Evolutionary conservation across 345 rosid genomes (phyloP), one percentile per base, ranked within the genome.

Genomic region (Brassica rapa): DNA sequence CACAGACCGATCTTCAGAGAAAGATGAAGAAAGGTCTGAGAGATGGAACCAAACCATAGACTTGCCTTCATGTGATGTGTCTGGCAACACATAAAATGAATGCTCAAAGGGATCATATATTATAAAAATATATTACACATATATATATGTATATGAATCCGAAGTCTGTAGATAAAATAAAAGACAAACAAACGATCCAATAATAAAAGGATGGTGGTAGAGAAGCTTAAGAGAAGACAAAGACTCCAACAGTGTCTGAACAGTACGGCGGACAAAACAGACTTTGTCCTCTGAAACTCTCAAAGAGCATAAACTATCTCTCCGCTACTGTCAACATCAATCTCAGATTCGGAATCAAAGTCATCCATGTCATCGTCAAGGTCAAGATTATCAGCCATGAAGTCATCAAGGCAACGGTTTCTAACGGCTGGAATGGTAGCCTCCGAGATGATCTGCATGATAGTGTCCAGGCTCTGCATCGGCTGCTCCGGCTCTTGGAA

Each of bases 391-490:
- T 88, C 97, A 0, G 81, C 51, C 82, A 94, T 79, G 74, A 77
- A 85, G 59, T 75, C 76, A 39, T 69, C 72, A 1, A 80, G 64
- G 62, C 73, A 62, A 51, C 73, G 88, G 85, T 85, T 85, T 3
- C 85, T 86, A 67, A 84, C 86, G 1, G 92, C 81, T 9, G 97
- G 99, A 71, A 93, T 83, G 53, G 98, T 91, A 71, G 98, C 98
- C 80, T 93, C 98, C 0, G 94, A 83, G 24, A 95, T 90, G 60
- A 93, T 93, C 84, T 95, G 99, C 99, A 95, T 95, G 41, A 95
- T 93, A 4, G 83, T 87, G 65, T 91, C 98, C 0, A 82, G 57
- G 63, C 93, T 90, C 83, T 95, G 98, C 88, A 84, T 84, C 5
- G 98, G 98, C 81, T 87, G 96, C 76, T 95, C 97, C 0, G 93